Evolutionary conservation across 495 filamentous ascomycete genomes (phyloP).

Genomic region (Aspergillus cavernicola): DNA sequence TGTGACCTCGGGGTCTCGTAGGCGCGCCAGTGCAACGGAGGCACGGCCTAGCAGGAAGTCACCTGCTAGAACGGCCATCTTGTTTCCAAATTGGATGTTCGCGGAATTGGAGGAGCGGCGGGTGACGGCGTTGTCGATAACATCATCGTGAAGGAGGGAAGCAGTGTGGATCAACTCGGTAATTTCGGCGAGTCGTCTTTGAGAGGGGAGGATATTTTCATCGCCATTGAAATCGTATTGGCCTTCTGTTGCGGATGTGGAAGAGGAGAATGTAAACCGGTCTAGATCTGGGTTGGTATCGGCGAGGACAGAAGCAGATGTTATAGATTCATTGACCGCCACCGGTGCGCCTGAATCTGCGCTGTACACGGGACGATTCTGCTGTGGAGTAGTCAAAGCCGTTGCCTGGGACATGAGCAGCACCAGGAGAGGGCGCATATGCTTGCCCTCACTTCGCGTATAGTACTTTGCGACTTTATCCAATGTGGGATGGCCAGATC

Average conservation of each 20-base stretch:
- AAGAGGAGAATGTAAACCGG: conserved; percentile 43
- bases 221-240: conserved; percentile 50
- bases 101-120: conserved; percentile 81
- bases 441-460: conserved; percentile 93
- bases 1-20: conserved; percentile 89
- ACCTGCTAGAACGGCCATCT: conserved; percentile 95
- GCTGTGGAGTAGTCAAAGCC: conserved; percentile 65
- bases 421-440: conserved; percentile 89
- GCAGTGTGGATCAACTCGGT: conserved; percentile 96
- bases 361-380: conserved; percentile 29
- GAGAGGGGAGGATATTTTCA: conserved; percentile 83
- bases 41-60: conserved; percentile 92
- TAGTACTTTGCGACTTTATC: conserved; percentile 98
- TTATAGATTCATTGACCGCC: conserved; percentile 71
- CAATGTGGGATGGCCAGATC: conserved; percentile 87
- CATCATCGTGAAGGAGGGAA: conserved; percentile 94
- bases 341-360: conserved; percentile 13
- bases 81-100: conserved; percentile 93
- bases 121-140: conserved; percentile 86
- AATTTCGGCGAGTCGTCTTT: conserved; percentile 90
- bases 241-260: conserved; percentile 34
- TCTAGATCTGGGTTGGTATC: conserved; percentile 76
- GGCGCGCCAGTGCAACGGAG: conserved; percentile 85
- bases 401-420: conserved; percentile 95
- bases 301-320: conserved; percentile 66